phyloP scores from a whole-genome alignment of 139 green algal genomes.

The Spirogloea muscicola region DNA sequence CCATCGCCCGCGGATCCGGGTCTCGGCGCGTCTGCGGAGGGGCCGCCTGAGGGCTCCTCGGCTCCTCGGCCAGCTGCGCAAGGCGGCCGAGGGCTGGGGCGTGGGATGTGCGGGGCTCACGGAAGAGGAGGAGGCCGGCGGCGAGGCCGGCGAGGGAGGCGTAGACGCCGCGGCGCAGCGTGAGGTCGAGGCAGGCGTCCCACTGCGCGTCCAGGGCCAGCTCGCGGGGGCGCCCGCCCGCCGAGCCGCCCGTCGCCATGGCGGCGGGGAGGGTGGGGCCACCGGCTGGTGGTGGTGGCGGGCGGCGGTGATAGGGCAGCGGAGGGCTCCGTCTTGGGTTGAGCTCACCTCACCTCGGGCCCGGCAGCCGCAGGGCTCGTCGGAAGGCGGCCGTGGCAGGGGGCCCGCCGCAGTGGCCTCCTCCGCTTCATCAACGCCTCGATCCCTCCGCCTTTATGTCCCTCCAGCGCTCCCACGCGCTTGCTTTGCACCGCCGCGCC shows the following conservation, averaged over 20 bases:
- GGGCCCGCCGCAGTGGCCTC: neutral
- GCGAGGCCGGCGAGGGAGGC: neutral
- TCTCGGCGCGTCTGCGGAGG: too few relatives aligned
- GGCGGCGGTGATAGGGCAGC: neutral
- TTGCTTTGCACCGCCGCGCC: slow-evolving; percentile 18
- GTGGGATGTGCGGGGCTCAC: neutral
- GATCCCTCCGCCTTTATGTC: neutral
- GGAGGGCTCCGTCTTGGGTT: neutral
- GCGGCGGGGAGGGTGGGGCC: too few relatives aligned
- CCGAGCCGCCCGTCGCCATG: neutral
- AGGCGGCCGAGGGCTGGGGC: too few relatives aligned
- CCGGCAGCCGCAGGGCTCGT: neutral
- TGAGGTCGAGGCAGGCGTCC: slow-evolving; percentile 32
- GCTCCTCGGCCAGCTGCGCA: too few relatives aligned
- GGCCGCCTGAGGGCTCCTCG: too few relatives aligned
- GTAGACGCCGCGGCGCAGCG: slow-evolving; percentile 25
- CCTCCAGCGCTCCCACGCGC: slow-evolving; percentile 32
- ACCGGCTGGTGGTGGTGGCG: neutral
- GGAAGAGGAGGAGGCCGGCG: slow-evolving; percentile 14
- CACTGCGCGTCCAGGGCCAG: slow-evolving; percentile 20
- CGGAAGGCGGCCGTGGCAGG: neutral
- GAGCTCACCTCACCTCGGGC: neutral
- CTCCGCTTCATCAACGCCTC: neutral
- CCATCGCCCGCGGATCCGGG: too few relatives aligned
- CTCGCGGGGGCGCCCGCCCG: neutral